phyloP scores from a whole-genome alignment of 176 grass and related monocot species.

The Oropetium thomaeum region DNA sequence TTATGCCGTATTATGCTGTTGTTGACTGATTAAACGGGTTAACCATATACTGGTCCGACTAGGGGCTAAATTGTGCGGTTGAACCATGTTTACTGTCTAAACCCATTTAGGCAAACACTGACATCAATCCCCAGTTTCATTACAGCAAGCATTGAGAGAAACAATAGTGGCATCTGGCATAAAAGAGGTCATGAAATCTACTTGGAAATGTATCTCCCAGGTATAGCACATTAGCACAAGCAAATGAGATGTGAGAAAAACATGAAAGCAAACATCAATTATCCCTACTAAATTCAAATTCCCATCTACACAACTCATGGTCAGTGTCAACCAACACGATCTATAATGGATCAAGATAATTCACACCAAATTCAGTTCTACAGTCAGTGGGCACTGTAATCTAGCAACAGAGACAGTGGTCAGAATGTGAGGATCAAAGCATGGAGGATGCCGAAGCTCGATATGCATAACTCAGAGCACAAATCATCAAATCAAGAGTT shows the following conservation, averaged over 20 bases:
- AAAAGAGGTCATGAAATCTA: neutral
- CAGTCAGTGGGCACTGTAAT: neutral
- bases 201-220: neutral
- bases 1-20: no score
- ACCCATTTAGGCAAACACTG: no score
- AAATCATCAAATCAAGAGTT: neutral
- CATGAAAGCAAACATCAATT: neutral
- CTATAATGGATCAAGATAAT: neutral
- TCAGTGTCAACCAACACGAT: neutral
- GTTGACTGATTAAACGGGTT: no score
- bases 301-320: neutral
- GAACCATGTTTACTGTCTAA: no score
- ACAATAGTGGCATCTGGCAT: neutral
- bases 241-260: neutral
- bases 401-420: neutral
- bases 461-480: neutral
- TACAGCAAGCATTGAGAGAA: neutral
- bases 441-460: neutral
- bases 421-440: neutral
- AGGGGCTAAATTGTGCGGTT: no score
- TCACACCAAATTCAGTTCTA: neutral
- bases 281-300: neutral
- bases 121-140: conserved; percentile 5
- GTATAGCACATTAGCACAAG: neutral
- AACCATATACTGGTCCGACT: no score